Evolutionary conservation across 768 basidiomycete species (phyloP), one percentile per base, ranked within the genome.

Genomic region (Boletus speciosus): DNA sequence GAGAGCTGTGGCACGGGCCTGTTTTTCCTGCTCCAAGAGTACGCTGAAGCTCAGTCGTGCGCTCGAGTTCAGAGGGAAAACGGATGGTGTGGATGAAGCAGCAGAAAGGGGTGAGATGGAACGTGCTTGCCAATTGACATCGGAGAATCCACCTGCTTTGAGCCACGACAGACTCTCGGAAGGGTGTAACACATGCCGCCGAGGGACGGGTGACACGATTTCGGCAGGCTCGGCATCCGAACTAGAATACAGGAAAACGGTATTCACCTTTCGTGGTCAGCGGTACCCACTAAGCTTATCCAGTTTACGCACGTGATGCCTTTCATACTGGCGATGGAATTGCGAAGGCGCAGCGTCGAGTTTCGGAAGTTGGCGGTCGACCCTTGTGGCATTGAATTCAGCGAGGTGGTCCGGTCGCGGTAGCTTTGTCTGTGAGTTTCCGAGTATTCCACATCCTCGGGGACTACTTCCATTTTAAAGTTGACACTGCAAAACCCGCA

Each of bases 131-230:
- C 48, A 25, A 40, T 66, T 68, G 2, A 77, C 78, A 76, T 84
- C 49, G 67, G 68, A 14, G 74, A 76, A 31, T 73, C 76, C 6
- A 68, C 76, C 55, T 5, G 57, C 44, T 34, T 75, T 76, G 14
- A 88, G 76, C 86, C 85, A 86, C 43, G 80, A 77, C 49, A 79
- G 78, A 54, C 80, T 81, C 40, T 82, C 80, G 11, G 77, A 75
- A 39, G 75, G 77, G 52, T 87, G 84, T 8, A 88, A 72, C 51
- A 83, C 74, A 62, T 87, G 83, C 52, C 83, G 75, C 11, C 80
- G 82, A n/a, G 86, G 86, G 25, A 82, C 77, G 2, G 86, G 85
- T 0, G 88, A 78, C 41, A 83, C 69, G 36, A 87, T 86, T 57
- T 82, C 74, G 4, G 74, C 65, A 15, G 59, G 64, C 44, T 74